These are phyloP conservation scores for Murraya paniculata DNA, from an alignment of 345 rosid genomes.

Conservation along the genomic window DNA sequence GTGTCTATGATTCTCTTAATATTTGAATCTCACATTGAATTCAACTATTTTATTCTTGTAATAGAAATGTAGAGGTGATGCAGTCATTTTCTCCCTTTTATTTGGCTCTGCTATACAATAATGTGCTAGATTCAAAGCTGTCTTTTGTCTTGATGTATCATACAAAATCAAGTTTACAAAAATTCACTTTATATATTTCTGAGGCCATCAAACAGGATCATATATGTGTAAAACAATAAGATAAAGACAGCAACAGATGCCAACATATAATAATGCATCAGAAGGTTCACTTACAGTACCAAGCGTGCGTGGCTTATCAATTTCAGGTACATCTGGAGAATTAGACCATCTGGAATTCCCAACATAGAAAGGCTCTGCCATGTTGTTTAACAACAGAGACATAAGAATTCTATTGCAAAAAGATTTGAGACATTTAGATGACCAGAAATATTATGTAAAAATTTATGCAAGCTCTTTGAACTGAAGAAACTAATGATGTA, in stretches of 20 bases:
- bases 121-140: neutral
- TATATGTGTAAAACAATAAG: neutral
- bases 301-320: slow-evolving; percentile 36
- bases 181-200: neutral
- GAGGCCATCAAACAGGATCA: neutral
- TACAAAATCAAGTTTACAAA: neutral
- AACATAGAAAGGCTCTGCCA: slow-evolving; percentile 54
- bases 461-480: neutral
- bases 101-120: neutral
- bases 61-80: neutral
- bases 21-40: neutral
- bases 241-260: neutral
- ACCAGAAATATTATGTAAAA: neutral
- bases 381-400: slow-evolving; percentile 17
- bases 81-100: neutral
- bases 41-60: neutral
- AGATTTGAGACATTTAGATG: neutral
- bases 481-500: neutral
- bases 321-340: slow-evolving; percentile 45
- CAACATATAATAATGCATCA: slow-evolving; percentile 16
- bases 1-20: neutral
- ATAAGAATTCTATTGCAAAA: slow-evolving; percentile 2
- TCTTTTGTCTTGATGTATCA: neutral
- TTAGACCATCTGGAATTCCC: slow-evolving; percentile 49
- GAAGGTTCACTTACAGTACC: slow-evolving; percentile 55